phyloP scores from a whole-genome alignment of 2,329 filamentous ascomycete genomes.

The Emmonsiellopsis sp. region DNA sequence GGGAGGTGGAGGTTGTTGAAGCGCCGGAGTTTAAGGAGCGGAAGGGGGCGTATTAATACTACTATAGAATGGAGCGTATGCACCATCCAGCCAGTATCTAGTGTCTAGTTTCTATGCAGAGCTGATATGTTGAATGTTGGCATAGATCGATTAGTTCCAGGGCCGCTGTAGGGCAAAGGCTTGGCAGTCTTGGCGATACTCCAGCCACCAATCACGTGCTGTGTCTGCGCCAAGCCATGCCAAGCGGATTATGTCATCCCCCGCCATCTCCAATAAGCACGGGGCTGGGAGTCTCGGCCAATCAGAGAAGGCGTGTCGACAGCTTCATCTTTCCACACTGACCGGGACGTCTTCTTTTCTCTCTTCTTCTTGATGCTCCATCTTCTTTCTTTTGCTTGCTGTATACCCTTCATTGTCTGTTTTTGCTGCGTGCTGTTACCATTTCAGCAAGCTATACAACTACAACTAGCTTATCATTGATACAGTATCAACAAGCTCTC shows the following conservation, averaged over 20 bases:
- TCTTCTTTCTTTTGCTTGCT: neutral
- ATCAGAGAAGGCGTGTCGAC: neutral
- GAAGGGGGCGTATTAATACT: conserved; percentile 44
- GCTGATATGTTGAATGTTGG: no score
- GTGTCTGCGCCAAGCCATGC: neutral
- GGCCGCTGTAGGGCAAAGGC: neutral
- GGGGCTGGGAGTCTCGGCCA: neutral
- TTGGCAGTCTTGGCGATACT: neutral
- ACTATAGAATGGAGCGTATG: no score
- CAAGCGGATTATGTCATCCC: conserved; percentile 8
- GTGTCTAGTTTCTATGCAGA: no score
- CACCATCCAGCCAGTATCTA: neutral
- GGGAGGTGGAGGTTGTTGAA: conserved; percentile 36
- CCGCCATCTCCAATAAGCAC: conserved; percentile 9
- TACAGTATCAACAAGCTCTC: no score
- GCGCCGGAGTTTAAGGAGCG: conserved; percentile 41
- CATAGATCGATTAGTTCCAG: no score
- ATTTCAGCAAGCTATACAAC: neutral
- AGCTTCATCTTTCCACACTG: neutral
- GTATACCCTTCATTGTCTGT: neutral
- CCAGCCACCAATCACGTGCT: conserved; percentile 5
- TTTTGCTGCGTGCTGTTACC: neutral
- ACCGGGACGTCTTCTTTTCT: neutral
- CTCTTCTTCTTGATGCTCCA: neutral
- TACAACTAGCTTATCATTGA: no score